These are phyloP conservation scores for Collybiopsis confluens DNA, from an alignment of 768 basidiomycete species.

Conservation along the genomic window DNA sequence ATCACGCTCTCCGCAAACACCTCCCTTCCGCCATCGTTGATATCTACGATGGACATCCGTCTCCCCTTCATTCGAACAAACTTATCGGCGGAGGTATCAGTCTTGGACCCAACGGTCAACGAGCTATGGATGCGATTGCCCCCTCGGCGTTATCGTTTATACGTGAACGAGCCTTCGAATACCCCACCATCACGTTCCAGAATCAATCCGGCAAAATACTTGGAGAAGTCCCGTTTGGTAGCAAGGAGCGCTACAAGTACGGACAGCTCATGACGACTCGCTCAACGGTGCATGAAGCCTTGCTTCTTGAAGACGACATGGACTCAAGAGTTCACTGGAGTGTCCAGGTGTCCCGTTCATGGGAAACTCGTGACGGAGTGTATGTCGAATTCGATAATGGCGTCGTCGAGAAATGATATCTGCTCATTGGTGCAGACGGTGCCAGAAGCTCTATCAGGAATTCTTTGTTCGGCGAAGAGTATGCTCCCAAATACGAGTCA, in stretches of 20 bases:
- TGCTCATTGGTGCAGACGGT: slow-evolving; percentile 5
- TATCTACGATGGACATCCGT: slow-evolving; percentile 4
- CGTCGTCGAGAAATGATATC: not conserved
- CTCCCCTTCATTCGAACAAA: not conserved
- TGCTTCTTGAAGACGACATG: not conserved
- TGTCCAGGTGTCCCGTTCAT: not conserved
- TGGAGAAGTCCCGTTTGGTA: not conserved
- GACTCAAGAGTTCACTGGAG: not conserved
- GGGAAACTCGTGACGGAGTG: not conserved
- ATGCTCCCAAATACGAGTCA: not conserved
- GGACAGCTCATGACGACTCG: not conserved
- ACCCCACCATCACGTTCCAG: not conserved
- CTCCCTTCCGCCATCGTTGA: not conserved
- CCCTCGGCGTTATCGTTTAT: not conserved
- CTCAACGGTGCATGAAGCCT: not conserved
- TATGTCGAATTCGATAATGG: slow-evolving; percentile 1
- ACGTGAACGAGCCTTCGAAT: not conserved
- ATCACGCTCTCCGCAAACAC: slow-evolving; percentile 3
- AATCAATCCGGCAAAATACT: not conserved
- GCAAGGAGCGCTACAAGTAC: slow-evolving; percentile 1
- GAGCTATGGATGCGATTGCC: not conserved
- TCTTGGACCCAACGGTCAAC: slow-evolving; percentile 2
- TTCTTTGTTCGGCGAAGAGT: not conserved
- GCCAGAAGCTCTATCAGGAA: not conserved
- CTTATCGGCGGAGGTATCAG: not conserved